Conservation (phyloP, 2,329 filamentous ascomycete genomes). For the Pseudogymnoascus sp. region DNA sequence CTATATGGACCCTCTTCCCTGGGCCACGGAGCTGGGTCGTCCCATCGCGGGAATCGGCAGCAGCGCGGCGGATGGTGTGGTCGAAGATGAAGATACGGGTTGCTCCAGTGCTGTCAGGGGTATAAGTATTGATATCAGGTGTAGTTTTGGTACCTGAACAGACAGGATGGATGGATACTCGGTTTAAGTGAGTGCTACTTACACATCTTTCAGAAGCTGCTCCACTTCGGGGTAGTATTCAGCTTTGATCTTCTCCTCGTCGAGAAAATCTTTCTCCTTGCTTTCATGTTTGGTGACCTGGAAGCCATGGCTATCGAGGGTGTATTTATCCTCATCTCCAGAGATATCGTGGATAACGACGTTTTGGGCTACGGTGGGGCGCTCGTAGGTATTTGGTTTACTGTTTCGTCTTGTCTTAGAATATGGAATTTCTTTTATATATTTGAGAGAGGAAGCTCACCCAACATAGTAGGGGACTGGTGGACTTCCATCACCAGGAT, state of each 20-base stretch:
- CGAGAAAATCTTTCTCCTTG: conserved; percentile 50
- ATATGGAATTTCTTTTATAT: neutral
- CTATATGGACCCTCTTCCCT: conserved; percentile 66
- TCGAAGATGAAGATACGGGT: conserved; percentile 64
- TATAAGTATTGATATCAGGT: neutral
- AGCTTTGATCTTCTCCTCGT: conserved; percentile 56
- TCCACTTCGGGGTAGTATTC: conserved; percentile 80
- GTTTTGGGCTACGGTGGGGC: conserved; percentile 18
- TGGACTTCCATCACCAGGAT: conserved; percentile 14
- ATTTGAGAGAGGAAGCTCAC: neutral
- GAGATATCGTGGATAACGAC: conserved; percentile 63
- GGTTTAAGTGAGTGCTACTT: neutral
- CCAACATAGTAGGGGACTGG: conserved; percentile 15
- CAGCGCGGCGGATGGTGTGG: conserved; percentile 66
- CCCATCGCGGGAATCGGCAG: conserved; percentile 36
- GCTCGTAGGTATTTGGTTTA: conserved; percentile 5
- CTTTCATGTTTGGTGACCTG: conserved; percentile 50
- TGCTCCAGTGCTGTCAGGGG: conserved; percentile 14
- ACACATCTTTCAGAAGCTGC: conserved; percentile 48
- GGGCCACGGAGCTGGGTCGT: conserved; percentile 42
- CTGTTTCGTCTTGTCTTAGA: neutral
- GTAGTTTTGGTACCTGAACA: conserved; percentile 49
- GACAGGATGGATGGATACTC: conserved; percentile 32
- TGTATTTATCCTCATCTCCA: conserved; percentile 54
- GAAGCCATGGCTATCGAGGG: conserved; percentile 69